Evolutionary conservation across 2,329 filamentous ascomycete genomes (phyloP).

Genomic region (Penicillium freii): DNA sequence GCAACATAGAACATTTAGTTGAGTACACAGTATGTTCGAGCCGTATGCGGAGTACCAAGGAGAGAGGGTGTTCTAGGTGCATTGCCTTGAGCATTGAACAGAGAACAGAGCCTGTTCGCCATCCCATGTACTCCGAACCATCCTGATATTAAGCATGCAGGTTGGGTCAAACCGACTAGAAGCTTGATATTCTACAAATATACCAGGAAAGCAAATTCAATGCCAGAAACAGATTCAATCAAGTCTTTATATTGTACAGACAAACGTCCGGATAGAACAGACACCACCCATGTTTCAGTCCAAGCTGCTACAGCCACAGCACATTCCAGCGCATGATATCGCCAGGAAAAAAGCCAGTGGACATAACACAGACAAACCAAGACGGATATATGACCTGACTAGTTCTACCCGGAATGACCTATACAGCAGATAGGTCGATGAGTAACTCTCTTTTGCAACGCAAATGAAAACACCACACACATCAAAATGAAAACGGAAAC

Average conservation of each 20-base stretch:
- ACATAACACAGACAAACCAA: background rate
- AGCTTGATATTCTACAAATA: background rate
- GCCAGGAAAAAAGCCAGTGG: background rate
- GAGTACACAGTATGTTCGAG: background rate
- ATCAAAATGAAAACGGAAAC: conserved; percentile 25
- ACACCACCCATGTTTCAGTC: background rate
- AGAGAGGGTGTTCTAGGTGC: background rate
- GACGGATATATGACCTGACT: background rate
- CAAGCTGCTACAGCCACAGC: background rate
- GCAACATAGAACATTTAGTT: background rate
- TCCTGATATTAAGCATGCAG: background rate
- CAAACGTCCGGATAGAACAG: conserved; percentile 2
- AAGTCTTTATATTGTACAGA: conserved; percentile 11
- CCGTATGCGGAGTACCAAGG: background rate
- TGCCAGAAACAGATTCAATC: conserved; percentile 2
- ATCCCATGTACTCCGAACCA: background rate
- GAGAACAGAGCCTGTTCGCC: background rate
- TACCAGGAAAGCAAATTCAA: background rate
- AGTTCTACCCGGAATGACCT: conserved; percentile 20
- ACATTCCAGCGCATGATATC: conserved; percentile 14
- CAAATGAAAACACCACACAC: conserved; percentile 25
- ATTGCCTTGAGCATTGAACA: background rate
- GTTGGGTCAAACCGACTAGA: too few relatives aligned
- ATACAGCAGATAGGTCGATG: conserved; percentile 36
- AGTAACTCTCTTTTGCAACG: conserved; percentile 22